Percentiles rank a stretch among this genome's conserved stretches.
These are phyloP conservation scores for Globisporangium apiculatum DNA, from an alignment of 352 stramenopile species.

Conservation along the genomic window DNA sequence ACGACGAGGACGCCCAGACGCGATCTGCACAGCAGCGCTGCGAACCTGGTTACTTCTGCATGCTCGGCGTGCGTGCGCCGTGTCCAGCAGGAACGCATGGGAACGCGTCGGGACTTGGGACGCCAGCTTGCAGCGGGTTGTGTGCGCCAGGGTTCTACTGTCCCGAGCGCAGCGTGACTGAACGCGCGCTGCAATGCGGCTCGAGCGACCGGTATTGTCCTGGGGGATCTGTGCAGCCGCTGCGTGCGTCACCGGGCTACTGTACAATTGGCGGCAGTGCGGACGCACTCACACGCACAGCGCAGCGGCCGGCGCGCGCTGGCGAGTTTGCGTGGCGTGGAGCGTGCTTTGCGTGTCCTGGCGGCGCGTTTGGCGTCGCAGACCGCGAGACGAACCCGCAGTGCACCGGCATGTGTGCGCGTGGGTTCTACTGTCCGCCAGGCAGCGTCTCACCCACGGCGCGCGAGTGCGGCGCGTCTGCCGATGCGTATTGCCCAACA, in stretches of 20 bases:
- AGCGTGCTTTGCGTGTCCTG: slow-evolving; percentile 54
- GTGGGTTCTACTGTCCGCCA: slow-evolving; percentile 63
- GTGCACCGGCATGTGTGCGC: slow-evolving; percentile 51
- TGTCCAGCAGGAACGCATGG: slow-evolving; percentile 65
- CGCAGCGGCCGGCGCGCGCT: slow-evolving; percentile 23
- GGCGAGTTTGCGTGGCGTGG: slow-evolving; percentile 60
- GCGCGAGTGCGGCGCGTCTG: slow-evolving; percentile 34
- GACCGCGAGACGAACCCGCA: slow-evolving; percentile 28
- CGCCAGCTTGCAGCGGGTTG: slow-evolving; percentile 24
- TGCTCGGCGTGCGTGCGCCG: slow-evolving; percentile 46
- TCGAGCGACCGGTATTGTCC: slow-evolving; percentile 28
- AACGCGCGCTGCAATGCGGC: slow-evolving; percentile 14
- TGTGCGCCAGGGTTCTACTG: slow-evolving; percentile 41
- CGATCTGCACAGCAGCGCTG: slow-evolving; percentile 42
- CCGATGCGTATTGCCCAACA: slow-evolving; percentile 38
- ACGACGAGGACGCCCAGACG: slow-evolving; percentile 29
- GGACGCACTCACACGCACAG: slow-evolving; percentile 11
- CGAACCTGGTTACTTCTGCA: slow-evolving; percentile 61
- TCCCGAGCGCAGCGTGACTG: slow-evolving; percentile 18
- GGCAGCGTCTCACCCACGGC: slow-evolving; percentile 37
- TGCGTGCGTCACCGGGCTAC: slow-evolving; percentile 18
- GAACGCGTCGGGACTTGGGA: slow-evolving; percentile 16
- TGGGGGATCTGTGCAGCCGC: slow-evolving; percentile 11
- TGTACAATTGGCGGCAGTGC: slow-evolving; percentile 17
- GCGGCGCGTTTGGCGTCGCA: slow-evolving; percentile 41